These are phyloP conservation scores for Juglanconis oblonga DNA, from an alignment of 2,329 filamentous ascomycete species.

Conservation along the genomic window DNA sequence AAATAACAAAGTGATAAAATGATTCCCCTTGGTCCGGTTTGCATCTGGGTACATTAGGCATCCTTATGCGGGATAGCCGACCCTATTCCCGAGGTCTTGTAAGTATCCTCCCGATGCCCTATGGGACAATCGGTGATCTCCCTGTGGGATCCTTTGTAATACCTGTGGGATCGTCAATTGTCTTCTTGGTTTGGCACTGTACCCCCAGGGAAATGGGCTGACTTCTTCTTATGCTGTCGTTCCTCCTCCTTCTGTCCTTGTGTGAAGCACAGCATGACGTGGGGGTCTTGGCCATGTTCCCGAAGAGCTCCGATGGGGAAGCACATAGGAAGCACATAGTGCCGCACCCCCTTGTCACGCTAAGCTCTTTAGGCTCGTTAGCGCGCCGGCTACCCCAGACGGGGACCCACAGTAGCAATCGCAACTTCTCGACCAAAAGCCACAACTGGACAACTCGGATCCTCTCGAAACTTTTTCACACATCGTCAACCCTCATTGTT, in stretches of 20 bases:
- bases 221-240: neutral
- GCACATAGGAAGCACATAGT: neutral
- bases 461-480: neutral
- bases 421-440: slow-evolving; percentile 2
- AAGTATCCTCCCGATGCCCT: no score
- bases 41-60: no score
- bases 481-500: neutral
- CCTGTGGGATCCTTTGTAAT: no score
- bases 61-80: no score
- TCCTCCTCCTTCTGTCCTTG: no score
- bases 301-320: neutral
- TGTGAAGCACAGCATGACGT: neutral
- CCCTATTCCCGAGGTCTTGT: no score
- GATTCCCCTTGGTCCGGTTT: no score
- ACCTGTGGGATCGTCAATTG: no score
- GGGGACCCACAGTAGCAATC: neutral
- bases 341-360: neutral
- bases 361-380: neutral
- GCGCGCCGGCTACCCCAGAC: neutral
- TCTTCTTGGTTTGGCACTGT: no score
- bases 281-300: neutral
- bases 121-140: no score
- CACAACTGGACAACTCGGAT: neutral
- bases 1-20: no score
- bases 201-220: neutral